phyloP scores from a whole-genome alignment of 2,329 filamentous ascomycete genomes.

The Fusarium longipes region DNA sequence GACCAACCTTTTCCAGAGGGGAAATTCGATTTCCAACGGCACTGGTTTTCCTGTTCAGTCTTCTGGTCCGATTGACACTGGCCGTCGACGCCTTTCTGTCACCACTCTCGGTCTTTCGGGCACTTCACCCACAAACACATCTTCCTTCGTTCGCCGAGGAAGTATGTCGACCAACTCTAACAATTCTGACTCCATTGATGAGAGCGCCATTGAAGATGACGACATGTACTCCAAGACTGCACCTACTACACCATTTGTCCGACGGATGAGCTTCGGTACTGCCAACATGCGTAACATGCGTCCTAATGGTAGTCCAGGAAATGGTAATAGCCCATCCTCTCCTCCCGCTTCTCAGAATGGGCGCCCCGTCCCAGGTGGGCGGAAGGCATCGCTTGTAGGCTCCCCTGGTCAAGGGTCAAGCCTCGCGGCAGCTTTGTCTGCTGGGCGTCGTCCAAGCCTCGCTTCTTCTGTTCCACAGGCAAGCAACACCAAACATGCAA shows the following conservation, averaged over 20 bases:
- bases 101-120: conserved; percentile 80
- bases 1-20: conserved; percentile 69
- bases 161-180: conserved; percentile 75
- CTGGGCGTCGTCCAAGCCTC: conserved; percentile 53
- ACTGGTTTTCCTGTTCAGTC: conserved; percentile 56
- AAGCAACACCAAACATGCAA: conserved; percentile 68
- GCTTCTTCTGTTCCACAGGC: conserved; percentile 59
- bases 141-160: conserved; percentile 68
- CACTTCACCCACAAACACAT: conserved; percentile 69
- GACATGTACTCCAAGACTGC: conserved; percentile 67
- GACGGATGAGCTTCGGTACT: conserved; percentile 90
- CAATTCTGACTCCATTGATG: conserved; percentile 72
- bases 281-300: conserved; percentile 73
- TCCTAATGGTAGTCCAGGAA: conserved; percentile 69
- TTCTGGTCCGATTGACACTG: conserved; percentile 62
- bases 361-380: conserved; percentile 49
- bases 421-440: conserved; percentile 50
- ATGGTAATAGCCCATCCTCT: conserved; percentile 67
- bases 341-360: conserved; percentile 52
- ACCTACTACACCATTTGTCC: conserved; percentile 79
- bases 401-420: conserved; percentile 46
- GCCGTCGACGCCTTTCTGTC: conserved; percentile 78
- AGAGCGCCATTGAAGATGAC: conserved; percentile 78
- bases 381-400: conserved; percentile 45
- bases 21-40: conserved; percentile 60